phyloP scores from a whole-genome alignment of 352 stramenopile species.

The Globisporangium camurandrum region DNA sequence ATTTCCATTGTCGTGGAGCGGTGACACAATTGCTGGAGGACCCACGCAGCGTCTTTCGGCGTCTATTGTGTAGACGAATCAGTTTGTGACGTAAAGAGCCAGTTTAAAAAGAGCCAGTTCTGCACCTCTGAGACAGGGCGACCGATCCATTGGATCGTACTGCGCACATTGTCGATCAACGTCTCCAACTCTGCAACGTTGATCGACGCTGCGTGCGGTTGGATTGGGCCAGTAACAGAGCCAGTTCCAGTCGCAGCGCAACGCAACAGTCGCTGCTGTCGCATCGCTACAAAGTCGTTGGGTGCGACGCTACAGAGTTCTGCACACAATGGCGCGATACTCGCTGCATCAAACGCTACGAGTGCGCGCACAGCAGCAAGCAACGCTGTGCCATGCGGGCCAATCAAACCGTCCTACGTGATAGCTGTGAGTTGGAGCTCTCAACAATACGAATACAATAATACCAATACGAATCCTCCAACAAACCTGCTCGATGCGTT shows the following conservation, averaged over 20 bases:
- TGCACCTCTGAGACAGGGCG: slow-evolving; percentile 25
- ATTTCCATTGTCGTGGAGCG: slow-evolving; percentile 26
- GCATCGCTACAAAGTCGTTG: slow-evolving; percentile 49
- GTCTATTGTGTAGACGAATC: no score
- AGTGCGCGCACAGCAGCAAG: slow-evolving; percentile 37
- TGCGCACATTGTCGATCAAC: slow-evolving; percentile 24
- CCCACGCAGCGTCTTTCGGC: slow-evolving; percentile 37
- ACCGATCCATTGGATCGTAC: slow-evolving; percentile 27
- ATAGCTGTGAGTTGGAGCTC: neutral
- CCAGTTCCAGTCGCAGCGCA: no score
- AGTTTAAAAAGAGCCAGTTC: no score
- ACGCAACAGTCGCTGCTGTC: slow-evolving; percentile 37
- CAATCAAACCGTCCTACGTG: slow-evolving; percentile 21
- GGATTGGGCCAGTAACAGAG: no score
- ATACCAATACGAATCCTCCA: no score
- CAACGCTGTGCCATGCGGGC: slow-evolving; percentile 35
- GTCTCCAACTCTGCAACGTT: slow-evolving; percentile 22
- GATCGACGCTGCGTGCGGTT: slow-evolving; percentile 9
- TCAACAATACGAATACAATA: no score
- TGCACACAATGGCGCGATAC: slow-evolving; percentile 23
- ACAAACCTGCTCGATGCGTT: slow-evolving; percentile 40
- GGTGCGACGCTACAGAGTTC: slow-evolving; percentile 32
- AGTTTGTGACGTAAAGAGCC: no score
- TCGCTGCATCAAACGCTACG: slow-evolving; percentile 21
- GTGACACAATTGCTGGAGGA: slow-evolving; percentile 44